Base-by-base conservation (phyloP, 345 rosid genomes). In the Populus davidiana region DNA sequence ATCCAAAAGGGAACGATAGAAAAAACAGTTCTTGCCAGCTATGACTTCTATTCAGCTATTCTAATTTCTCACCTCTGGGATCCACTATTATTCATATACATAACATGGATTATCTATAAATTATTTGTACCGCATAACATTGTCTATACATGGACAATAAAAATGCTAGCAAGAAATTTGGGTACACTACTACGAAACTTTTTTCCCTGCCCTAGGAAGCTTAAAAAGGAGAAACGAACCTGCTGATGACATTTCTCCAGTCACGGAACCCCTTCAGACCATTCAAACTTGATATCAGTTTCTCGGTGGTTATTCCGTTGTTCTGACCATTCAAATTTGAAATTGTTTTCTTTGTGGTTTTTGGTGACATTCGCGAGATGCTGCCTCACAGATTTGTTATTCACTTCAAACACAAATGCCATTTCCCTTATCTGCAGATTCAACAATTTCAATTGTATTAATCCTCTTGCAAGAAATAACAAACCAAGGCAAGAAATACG, bases 391-490 rank as follows among this genome's bases (percentile, higher is more conserved):
- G 86, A 80, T 81, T 87, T 85, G 14, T 83, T 83, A 69, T 91
- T 86, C 71, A 78, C 79, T 79, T 90, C 93, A 74, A 92, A 92
- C 59, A 85, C 77, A 72, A 90, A 89, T 17, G 86, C 79, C 85
- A 87, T 75, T 72, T 82, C 93, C 77, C 88, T 87, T 56, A 91
- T 87, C 97, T 92, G 94, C 86, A 84, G 76, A 79, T 36, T 50
- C 67, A 67, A 33, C 54, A 65, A 72, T 70, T 25, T 16, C 1
- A 25, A 50, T 39, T 33, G 8, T 52, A 71, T 75, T 18, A 67
- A 54, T n/a, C 16, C 36, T 52, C 65, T 54, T 23, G 64, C 23
- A 41, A 49, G 65, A 36, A 27, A 63, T 39, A 67, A 43, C 27
- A 69, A 21, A 31, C 31, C 36, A 31, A 11, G 70, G 31, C 72